Evolutionary conservation across 2,329 filamentous ascomycete species (phyloP), one percentile per base, ranked within the genome.

Genomic region (Nemania sp.): DNA sequence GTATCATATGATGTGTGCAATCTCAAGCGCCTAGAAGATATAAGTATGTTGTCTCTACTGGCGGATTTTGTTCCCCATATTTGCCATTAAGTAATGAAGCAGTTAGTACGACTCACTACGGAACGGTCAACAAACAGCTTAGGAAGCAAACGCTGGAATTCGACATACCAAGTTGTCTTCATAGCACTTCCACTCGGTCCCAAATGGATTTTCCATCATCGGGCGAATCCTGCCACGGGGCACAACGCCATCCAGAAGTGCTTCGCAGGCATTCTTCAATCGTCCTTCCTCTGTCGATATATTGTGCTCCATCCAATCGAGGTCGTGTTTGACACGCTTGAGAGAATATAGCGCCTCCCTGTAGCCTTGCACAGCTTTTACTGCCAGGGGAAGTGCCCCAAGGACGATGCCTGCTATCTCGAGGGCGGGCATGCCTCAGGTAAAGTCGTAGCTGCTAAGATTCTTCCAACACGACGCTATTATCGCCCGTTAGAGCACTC

Each of bases 171-270:
- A 25, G n/a, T 51, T 3, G 10, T 51, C 54, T 47, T 20, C n/a
- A 12, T 51, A 51, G 25, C 10, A 20, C n/a, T 54, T 62, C 45
- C 59, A 55, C 12, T 40, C 21, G 18, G 46, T 21, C 9, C 59
- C 55, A 32, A 55, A 45, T 3, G 55, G 59, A 13, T 62, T 32
- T 25, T 42, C 7, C 13, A 59, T 59, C 50, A 54, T 55, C 6
- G 49, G 20, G 3, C 21, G 3, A 18, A 62, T 47, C 15, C 51
- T 20, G 5, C 1, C n/a, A 25, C 17, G 32, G 2, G 45, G 18
- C 40, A 47, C 55, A 12, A 54, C 54, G 9, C 29, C 20, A 5
- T 18, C 34, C 15, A 58, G 15, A 13, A 58, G 50, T 45, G 15
- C 12, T 34, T 61, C 49, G 18, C 35, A 49, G 1, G 43, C 47